Evolutionary conservation across 2,329 filamentous ascomycete genomes (phyloP).

Genomic region (Trichophyton verrucosum): DNA sequence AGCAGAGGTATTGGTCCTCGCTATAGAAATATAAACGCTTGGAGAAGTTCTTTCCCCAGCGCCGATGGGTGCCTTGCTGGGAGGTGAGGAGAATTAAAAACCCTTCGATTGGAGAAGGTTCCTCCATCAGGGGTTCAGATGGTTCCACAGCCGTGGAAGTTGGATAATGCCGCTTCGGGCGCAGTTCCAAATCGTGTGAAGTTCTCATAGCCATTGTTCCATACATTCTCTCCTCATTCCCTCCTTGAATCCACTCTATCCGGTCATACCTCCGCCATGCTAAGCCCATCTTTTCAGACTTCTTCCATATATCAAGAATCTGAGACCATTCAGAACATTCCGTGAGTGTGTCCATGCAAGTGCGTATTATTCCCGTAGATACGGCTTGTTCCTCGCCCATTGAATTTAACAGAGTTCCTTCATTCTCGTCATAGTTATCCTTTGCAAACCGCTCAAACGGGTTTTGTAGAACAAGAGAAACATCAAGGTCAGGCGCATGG

Average conservation of each 20-base stretch:
- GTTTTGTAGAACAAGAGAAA: constrained; percentile 46
- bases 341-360: constrained; percentile 48
- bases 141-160: constrained; percentile 35
- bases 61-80: constrained; percentile 47
- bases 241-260: constrained; percentile 55
- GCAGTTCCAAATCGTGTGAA: constrained; percentile 53
- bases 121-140: constrained; percentile 34
- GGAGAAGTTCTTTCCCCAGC: constrained; percentile 49
- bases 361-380: constrained; percentile 43
- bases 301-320: constrained; percentile 47
- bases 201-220: constrained; percentile 55
- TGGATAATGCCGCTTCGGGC: constrained; percentile 53
- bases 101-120: constrained; percentile 52
- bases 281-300: constrained; percentile 48
- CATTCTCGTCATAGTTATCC: constrained; percentile 31
- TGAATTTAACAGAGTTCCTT: constrained; percentile 20
- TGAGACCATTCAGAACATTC: constrained; percentile 47
- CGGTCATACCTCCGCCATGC: constrained; percentile 59
- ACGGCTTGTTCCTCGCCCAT: constrained; percentile 41
- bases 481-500: constrained; percentile 50
- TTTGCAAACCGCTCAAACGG: constrained; percentile 45
- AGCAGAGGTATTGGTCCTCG: constrained; percentile 51
- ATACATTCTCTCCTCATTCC: constrained; percentile 56
- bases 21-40: constrained; percentile 54
- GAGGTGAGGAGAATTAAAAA: constrained; percentile 54